These are phyloP conservation scores for Lolium perenne DNA, from an alignment of 176 grass and related monocot species.

Conservation along the genomic window DNA sequence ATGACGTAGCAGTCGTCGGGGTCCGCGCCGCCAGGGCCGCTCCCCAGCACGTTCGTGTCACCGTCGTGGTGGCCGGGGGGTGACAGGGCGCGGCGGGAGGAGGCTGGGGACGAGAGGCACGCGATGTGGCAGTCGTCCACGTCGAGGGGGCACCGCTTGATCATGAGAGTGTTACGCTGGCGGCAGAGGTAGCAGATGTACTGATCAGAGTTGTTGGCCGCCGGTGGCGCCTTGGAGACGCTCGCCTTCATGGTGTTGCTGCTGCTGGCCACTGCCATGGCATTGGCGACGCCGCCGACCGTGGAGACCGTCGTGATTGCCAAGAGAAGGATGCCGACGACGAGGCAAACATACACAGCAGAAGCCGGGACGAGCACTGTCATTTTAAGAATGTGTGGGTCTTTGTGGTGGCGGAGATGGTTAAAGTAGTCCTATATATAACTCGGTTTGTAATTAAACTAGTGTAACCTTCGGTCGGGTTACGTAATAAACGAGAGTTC, in stretches of 20 bases:
- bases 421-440: neutral
- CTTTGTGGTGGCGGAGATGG: neutral
- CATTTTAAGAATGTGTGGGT: neutral
- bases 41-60: neutral
- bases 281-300: neutral
- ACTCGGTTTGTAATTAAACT: neutral
- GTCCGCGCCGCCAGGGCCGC: neutral
- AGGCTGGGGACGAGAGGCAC: constrained; percentile 34
- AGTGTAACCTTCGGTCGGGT: neutral
- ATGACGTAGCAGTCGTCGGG: constrained; percentile 51
- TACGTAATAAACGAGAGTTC: neutral
- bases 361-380: constrained; percentile 10
- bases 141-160: constrained; percentile 33
- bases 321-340: neutral
- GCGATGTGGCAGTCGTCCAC: constrained; percentile 40
- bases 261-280: neutral
- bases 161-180: constrained; percentile 32
- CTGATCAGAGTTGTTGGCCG: neutral
- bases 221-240: neutral
- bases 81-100: neutral
- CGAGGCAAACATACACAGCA: neutral
- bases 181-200: constrained; percentile 58
- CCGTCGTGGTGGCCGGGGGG: neutral
- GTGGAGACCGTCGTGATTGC: neutral
- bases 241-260: neutral